Conservation (phyloP, 495 filamentous ascomycete genomes). For the Trichoderma orchidacearum region DNA sequence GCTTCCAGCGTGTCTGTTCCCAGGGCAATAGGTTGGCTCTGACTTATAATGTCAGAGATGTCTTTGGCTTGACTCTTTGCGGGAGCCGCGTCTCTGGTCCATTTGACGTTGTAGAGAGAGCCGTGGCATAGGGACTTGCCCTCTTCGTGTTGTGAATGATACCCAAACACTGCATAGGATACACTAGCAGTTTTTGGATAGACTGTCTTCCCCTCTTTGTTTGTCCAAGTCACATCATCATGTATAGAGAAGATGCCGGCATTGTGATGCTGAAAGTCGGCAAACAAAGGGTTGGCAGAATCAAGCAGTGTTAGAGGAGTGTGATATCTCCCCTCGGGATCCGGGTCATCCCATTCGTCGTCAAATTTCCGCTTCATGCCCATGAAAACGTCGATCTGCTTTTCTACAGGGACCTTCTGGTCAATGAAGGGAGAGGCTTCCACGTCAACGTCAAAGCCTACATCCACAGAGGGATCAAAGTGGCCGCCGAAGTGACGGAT, state of each 20-base stretch:
- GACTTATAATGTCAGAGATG: background rate
- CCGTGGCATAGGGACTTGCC: no score
- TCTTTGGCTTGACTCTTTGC: background rate
- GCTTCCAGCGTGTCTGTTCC: background rate
- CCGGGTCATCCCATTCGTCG: no score
- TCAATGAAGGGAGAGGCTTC: no score
- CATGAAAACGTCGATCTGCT: no score
- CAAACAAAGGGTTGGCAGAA: background rate
- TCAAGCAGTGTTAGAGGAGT: background rate
- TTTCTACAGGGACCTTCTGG: no score
- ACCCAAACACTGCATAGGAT: background rate
- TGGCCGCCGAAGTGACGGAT: no score
- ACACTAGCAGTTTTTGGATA: no score
- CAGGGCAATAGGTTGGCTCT: background rate
- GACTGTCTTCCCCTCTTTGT: no score
- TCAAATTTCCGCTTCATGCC: background rate
- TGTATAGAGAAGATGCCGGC: background rate
- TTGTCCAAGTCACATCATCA: background rate
- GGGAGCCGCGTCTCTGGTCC: background rate
- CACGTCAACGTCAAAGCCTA: no score
- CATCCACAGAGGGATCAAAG: no score
- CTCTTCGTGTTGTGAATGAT: background rate
- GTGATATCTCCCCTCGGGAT: no score
- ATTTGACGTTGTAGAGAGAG: no score
- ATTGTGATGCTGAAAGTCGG: background rate